phyloP scores from a whole-genome alignment of 768 basidiomycete species.

The Sistotremastrum suecicum region DNA sequence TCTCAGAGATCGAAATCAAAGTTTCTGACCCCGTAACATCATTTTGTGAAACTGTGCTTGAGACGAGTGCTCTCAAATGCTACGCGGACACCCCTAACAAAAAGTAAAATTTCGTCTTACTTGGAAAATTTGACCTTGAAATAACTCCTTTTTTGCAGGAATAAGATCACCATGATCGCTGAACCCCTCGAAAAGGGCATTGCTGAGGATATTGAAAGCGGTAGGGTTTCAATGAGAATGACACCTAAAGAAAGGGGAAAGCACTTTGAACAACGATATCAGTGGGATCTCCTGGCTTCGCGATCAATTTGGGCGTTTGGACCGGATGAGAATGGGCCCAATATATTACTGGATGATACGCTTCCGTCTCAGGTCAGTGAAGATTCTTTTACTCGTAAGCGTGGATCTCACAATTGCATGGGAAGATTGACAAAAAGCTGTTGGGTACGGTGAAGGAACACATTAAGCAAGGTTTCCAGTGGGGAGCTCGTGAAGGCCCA shows the following conservation, averaged over 20 bases:
- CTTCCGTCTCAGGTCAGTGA: slow-evolving; percentile 71
- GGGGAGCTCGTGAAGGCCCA: slow-evolving; percentile 96
- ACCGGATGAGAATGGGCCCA: slow-evolving; percentile 89
- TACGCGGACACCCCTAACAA: slow-evolving; percentile 99
- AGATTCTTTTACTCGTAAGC: background rate
- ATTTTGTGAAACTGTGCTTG: slow-evolving; percentile 95
- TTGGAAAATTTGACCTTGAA: slow-evolving; percentile 3
- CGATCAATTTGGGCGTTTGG: slow-evolving; percentile 99
- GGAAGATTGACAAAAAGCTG: slow-evolving; percentile 83
- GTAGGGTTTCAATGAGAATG: slow-evolving; percentile 90
- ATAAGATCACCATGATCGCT: slow-evolving; percentile 97
- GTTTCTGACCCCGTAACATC: slow-evolving; percentile 98
- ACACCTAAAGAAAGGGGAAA: slow-evolving; percentile 87
- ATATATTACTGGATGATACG: slow-evolving; percentile 90
- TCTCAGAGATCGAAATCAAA: slow-evolving; percentile 99
- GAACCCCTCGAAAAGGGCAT: slow-evolving; percentile 93
- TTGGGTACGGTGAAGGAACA: slow-evolving; percentile 83
- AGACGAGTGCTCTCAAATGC: slow-evolving; percentile 95
- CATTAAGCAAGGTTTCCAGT: slow-evolving; percentile 98
- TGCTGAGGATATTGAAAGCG: slow-evolving; percentile 91
- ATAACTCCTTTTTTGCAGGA: slow-evolving; percentile 35
- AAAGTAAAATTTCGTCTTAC: slow-evolving; percentile 44
- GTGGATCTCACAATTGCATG: background rate
- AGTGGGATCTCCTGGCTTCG: slow-evolving; percentile 95
- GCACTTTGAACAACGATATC: slow-evolving; percentile 94